phyloP scores from a whole-genome alignment of 768 basidiomycete genomes.

The Hygrophorus pudorinus region DNA sequence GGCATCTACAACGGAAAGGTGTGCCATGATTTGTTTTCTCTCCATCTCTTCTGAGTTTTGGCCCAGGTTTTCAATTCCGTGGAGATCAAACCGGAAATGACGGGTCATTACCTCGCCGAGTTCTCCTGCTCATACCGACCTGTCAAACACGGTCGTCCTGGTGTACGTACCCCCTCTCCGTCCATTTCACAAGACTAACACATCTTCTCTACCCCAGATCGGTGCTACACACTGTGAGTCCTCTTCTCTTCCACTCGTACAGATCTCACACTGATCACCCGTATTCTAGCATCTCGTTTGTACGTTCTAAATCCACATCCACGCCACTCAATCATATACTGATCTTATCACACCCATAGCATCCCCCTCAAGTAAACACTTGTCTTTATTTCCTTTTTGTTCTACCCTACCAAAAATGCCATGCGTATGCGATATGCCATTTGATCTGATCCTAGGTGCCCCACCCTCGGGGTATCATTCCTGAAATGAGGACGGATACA shows the following conservation, averaged over 20 bases:
- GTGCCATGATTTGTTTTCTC: constrained; percentile 12
- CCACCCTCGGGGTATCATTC: too few relatives aligned
- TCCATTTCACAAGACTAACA: constrained; percentile 5
- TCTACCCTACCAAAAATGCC: background rate
- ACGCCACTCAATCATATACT: background rate
- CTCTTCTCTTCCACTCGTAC: background rate
- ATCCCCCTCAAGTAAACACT: constrained; percentile 90
- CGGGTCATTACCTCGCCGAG: constrained; percentile 98
- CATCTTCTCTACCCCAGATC: constrained; percentile 37
- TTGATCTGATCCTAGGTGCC: too few relatives aligned
- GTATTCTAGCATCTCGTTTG: constrained; percentile 60
- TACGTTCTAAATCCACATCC: constrained; percentile 27
- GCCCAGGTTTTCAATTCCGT: constrained; percentile 84
- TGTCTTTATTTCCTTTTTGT: background rate
- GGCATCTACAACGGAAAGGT: constrained; percentile 99
- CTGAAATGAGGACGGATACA: too few relatives aligned
- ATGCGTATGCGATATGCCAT: too few relatives aligned
- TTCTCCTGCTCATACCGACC: constrained; percentile 96
- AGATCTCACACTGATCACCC: background rate
- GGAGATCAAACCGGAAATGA: constrained; percentile 99
- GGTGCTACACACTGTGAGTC: constrained; percentile 84
- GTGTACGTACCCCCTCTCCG: constrained; percentile 50
- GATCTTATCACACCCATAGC: constrained; percentile 26
- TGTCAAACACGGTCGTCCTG: constrained; percentile 99
- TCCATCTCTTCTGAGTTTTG: background rate